Evolutionary conservation across 495 filamentous ascomycete species (phyloP), one percentile per base, ranked within the genome.

Genomic region (Lophiotrema nucula): DNA sequence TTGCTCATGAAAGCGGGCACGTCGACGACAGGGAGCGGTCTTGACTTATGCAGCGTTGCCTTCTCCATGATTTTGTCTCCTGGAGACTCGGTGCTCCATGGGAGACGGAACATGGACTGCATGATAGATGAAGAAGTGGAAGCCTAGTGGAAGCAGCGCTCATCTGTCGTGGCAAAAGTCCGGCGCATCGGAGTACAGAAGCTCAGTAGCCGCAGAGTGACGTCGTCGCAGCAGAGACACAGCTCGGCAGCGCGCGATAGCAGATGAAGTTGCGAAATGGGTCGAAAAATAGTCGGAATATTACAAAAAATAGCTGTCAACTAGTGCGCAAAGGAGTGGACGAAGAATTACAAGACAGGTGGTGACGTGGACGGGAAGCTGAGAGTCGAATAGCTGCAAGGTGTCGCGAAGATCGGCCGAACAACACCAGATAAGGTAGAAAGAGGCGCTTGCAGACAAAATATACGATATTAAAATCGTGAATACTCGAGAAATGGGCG

Each of bases 21-120:
- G 15, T 73, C 66, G 51, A 73, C 60, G 25, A 71, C 68, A 6
- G 72, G 70, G 46, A 67, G 35, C 13, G 64, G 50, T 46, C 67
- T 68, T 63, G 70, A 64, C 59, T 61, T 68, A 37, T 69, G 64
- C 31, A 69, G 52, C 28, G 60, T 53, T 4, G 58, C 28, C 53
- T 67, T 68, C 23, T 69, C 68, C 53, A 67, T 65, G 58, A 64
- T 63, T 41, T 64, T 67, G 56, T 70, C 63, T 53, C 67, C 58
- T 38, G 67, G 59, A 27, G 62, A 56, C 37, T 73, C 70, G 56
- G 67, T 63, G 50, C 66, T 60, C 71, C 71, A 73, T 18, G 70
- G 65, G 13, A 74, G 62, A 23, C 70, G 62, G 58, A 73, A 73
- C 35, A 74, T 69, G 48, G 64, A 70, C 56, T 74, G 72, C 70